A percentile compares a stretch with the other conserved stretches of the same genome.
These are phyloP conservation scores for Raffaelea albimanens DNA, from an alignment of 2,329 filamentous ascomycete genomes.

Conservation along the genomic window DNA sequence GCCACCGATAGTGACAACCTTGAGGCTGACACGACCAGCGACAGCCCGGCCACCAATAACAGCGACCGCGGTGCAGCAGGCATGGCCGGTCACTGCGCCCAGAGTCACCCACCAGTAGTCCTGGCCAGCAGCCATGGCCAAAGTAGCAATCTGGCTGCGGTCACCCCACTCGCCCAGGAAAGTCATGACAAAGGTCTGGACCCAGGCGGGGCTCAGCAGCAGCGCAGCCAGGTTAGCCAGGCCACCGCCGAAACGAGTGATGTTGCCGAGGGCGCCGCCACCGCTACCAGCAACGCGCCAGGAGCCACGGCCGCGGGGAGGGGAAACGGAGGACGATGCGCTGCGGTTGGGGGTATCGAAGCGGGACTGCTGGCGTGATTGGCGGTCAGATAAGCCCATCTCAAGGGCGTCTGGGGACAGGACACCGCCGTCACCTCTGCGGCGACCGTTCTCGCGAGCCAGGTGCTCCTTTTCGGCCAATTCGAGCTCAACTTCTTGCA, in stretches of 20 bases:
- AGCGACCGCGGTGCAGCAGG: slow-evolving; percentile 80
- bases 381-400: slow-evolving; percentile 61
- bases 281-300: slow-evolving; percentile 28
- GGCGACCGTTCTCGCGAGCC: slow-evolving; percentile 55
- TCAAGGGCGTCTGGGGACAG: slow-evolving; percentile 71
- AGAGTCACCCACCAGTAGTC: slow-evolving; percentile 99
- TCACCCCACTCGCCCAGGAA: slow-evolving; percentile 98
- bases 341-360: slow-evolving; percentile 74
- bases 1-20: slow-evolving; percentile 89
- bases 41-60: slow-evolving; percentile 89
- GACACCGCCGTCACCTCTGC: slow-evolving; percentile 35
- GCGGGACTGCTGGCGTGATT: slow-evolving; percentile 63
- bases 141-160: slow-evolving; percentile 93
- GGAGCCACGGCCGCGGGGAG: slow-evolving; percentile 44
- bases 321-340: slow-evolving; percentile 70
- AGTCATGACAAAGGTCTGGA: slow-evolving; percentile 98
- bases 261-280: slow-evolving; percentile 42
- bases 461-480: slow-evolving; percentile 85
- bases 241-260: slow-evolving; percentile 44
- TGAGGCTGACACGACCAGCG: slow-evolving; percentile 86
- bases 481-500: slow-evolving; percentile 93
- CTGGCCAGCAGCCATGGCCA: slow-evolving; percentile 96
- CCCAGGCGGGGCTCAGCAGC: slow-evolving; percentile 90
- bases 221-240: slow-evolving; percentile 80
- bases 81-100: slow-evolving; percentile 79